Base-by-base conservation (phyloP, 2,329 filamentous ascomycete species). In the Clarireedia homoeocarpa region DNA sequence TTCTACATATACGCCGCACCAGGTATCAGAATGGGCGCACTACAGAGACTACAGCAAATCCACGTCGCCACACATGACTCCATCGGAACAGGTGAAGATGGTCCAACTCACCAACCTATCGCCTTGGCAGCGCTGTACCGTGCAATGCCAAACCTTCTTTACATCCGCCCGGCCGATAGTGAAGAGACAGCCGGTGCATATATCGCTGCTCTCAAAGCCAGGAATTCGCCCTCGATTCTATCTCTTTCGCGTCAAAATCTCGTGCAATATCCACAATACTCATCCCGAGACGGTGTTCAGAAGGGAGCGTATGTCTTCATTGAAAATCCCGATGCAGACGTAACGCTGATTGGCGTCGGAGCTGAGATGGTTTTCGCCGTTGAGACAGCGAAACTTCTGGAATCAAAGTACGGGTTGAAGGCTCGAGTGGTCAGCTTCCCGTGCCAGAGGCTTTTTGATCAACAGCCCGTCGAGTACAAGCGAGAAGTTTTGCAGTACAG, bases 101-200 rank as follows among this genome's bases (percentile, higher is more conserved):
- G 81, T 0, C 82, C 81, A 0, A 84, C 82, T 0, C 82, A 85
- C 60, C 82, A 85, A 65, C 81, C 82, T 2, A 77, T 85, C 30
- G 81, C 76, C 38, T 71, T 85, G 0, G 75, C 77, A 9, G 68
- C 75, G 0, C 70, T 85, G 2, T 85, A 81, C 65, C 77, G 82
- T 4, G 77, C 81, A 24, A 85, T 85, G 81, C 82, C 81, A 0
- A 83, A 84, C 57, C 59, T 85, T 0, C 69, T 79, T 1, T 84
- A 83, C 65, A 81, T 85, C 55, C 77, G 82, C 0, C 82, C 82
- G 0, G 74, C 74, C 48, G 81, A 85, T 59, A 75, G 73, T 48
- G 80, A 85, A 62, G 82, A 85, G 66, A 74, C 73, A 0, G 75
- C 75, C 1, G 80, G 80, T 12, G 81, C 80, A 3, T 83, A 74